Evolutionary conservation across 257 asterid species (phyloP).

Genomic region (Agastache rugosa): DNA sequence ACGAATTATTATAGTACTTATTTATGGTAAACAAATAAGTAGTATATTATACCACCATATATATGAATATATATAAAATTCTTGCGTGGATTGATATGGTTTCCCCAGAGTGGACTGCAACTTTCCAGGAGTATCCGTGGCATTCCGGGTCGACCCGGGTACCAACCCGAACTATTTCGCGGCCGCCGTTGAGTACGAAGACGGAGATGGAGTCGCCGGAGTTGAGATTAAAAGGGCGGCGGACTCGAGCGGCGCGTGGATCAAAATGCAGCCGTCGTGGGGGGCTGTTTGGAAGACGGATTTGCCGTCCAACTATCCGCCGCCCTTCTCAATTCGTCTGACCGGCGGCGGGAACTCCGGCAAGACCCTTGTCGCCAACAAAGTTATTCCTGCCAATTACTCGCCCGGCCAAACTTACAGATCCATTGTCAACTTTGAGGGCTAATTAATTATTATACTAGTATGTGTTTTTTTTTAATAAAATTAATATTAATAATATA

Average conservation of each 20-base stretch:
- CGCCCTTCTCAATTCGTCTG: conserved; percentile 68
- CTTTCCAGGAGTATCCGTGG: conserved; percentile 58
- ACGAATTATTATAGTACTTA: too few species aligned
- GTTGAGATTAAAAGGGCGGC: conserved; percentile 58
- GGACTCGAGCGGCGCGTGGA: conserved; percentile 52
- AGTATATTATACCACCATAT: too few species aligned
- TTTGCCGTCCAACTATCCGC: conserved; percentile 36
- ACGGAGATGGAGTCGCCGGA: conserved; percentile 63
- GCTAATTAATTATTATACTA: background rate
- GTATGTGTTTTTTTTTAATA: background rate
- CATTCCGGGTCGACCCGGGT: conserved; percentile 78
- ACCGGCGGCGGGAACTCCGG: conserved; percentile 53
- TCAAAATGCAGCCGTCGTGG: conserved; percentile 68
- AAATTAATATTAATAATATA: background rate
- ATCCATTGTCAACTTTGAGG: conserved; percentile 66
- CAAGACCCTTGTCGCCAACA: conserved; percentile 56
- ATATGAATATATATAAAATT: too few species aligned
- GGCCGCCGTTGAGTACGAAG: conserved; percentile 59
- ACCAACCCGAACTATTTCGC: conserved; percentile 75
- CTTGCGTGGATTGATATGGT: too few species aligned
- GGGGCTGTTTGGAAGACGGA: conserved; percentile 81
- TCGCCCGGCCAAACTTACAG: conserved; percentile 61
- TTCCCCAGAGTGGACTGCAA: conserved; percentile 65
- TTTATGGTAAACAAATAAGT: too few species aligned
- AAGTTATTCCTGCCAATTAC: conserved; percentile 79